Base-by-base conservation (phyloP, 208 protist genomes). In the Novymonas esmeraldas region DNA sequence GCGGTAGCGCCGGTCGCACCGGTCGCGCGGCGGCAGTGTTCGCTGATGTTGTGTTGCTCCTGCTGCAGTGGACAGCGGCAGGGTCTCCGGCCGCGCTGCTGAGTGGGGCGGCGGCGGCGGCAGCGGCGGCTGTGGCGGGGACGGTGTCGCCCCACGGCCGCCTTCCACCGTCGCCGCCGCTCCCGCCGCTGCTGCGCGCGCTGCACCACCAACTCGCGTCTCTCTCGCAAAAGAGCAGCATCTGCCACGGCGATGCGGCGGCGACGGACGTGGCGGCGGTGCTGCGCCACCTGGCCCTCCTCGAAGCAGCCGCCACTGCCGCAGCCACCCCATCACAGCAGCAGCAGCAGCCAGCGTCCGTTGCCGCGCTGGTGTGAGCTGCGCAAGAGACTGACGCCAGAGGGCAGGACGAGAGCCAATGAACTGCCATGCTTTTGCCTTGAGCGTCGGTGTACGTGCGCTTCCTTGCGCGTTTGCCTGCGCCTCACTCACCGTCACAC, bases 41-140 rank as follows among this genome's bases (percentile, higher is more conserved):
- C 39, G 28, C 48, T 6, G 55, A 75, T 6, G n/a, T 69, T 3
- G n/a, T 75, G 5, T 5, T 28, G 0, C 11, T 75, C n/a, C 41
- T 75, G 9, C 18, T 18, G 24, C 61, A 64, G 45, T 75, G 70
- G 70, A 58, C 62, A 14, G 31, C 44, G 2, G 70, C 61, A 18
- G 38, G 55, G 14, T 34, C 70, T 11, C 70, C 61, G 33, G 16
- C 52, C 0, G 54, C 54, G 34, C 54, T 75, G 51, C 31, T 73
- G 14, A 64, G 51, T 36, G 16, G 39, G 18, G 6, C 54, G 18
- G 54, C 34, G 9, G 31, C 63, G 22, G 18, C 50, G 34, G 34
- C 46, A n/a, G 28, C 51, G 7, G 5, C 38, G 5, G 50, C 48
- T 33, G 48, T 26, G 34, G 26, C 48, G 46, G 45, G 20, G 14